phyloP scores from a whole-genome alignment of 2,329 filamentous ascomycete genomes.

The Onygena corvina region DNA sequence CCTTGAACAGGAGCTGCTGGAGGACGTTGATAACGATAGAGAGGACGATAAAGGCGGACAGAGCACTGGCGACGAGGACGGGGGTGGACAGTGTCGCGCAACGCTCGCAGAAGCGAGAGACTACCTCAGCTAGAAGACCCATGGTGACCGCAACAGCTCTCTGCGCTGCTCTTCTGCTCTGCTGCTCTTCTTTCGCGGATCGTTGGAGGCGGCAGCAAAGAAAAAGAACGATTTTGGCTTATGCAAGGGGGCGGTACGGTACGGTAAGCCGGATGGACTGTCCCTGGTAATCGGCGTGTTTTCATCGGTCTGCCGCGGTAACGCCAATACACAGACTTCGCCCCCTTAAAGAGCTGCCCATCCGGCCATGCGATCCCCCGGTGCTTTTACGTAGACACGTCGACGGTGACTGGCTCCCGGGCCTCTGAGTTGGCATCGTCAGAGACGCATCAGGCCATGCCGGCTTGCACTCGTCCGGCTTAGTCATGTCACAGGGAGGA shows the following conservation, averaged over 20 bases:
- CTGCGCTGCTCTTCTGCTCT: constrained; percentile 9
- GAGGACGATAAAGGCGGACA: constrained; percentile 40
- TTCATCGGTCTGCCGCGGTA: not conserved
- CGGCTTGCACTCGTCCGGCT: not conserved
- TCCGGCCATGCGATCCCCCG: not conserved
- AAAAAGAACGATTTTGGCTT: not conserved
- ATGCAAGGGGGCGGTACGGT: constrained; percentile 6
- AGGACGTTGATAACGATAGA: constrained; percentile 66
- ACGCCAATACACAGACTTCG: not conserved
- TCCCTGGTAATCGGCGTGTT: not conserved
- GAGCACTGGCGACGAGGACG: constrained; percentile 34
- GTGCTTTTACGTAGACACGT: not conserved
- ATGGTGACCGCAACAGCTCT: constrained; percentile 24
- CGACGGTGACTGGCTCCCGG: not conserved
- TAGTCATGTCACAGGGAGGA: not conserved
- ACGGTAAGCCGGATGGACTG: not conserved
- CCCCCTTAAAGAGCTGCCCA: too few species aligned
- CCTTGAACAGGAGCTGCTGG: constrained; percentile 67
- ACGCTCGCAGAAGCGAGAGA: constrained; percentile 35
- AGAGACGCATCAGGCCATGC: not conserved
- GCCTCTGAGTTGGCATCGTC: not conserved
- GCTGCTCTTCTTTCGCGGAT: not conserved
- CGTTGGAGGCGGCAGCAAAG: not conserved
- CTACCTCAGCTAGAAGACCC: constrained; percentile 41
- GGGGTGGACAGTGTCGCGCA: constrained; percentile 38